A percentile compares a stretch with the other conserved stretches of the same genome.
These are phyloP conservation scores for Kokia cookei DNA, from an alignment of 441 rosid genomes.

Conservation along the genomic window DNA sequence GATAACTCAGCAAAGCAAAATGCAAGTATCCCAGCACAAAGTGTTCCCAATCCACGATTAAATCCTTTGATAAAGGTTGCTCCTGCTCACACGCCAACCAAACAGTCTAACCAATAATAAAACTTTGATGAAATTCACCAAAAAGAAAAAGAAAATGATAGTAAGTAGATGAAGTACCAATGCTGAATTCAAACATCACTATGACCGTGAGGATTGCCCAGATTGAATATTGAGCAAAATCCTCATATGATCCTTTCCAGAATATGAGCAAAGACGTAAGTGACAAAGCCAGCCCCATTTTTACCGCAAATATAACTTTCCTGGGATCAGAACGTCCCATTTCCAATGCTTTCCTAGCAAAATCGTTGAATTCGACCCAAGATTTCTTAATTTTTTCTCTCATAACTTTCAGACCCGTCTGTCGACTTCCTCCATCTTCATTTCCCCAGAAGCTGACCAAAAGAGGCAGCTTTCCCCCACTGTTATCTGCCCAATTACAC, in stretches of 20 bases:
- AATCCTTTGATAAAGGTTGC: constrained; percentile 32
- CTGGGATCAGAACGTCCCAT: constrained; percentile 30
- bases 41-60: constrained; percentile 25
- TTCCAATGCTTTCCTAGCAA: constrained; percentile 16
- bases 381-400: constrained; percentile 3
- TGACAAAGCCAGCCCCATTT: constrained; percentile 30
- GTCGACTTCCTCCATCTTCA: constrained; percentile 8
- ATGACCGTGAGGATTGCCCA: constrained; percentile 35
- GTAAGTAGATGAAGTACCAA: constrained; percentile 12
- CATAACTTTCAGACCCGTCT: not conserved
- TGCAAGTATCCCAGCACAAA: constrained; percentile 27
- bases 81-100: constrained; percentile 7
- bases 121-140: not conserved
- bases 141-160: not conserved
- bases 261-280: constrained; percentile 25
- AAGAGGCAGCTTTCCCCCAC: constrained; percentile 8
- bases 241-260: constrained; percentile 14
- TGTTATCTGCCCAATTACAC: not conserved
- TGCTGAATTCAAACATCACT: constrained; percentile 27
- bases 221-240: constrained; percentile 29
- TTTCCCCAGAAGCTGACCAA: constrained; percentile 9
- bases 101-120: not conserved
- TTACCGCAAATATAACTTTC: constrained; percentile 26
- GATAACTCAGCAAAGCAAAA: constrained; percentile 27
- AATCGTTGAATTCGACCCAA: constrained; percentile 9